Evolutionary conservation across 805 yeast genomes (phyloP).

Genomic region (Starmerella vaccinii): DNA sequence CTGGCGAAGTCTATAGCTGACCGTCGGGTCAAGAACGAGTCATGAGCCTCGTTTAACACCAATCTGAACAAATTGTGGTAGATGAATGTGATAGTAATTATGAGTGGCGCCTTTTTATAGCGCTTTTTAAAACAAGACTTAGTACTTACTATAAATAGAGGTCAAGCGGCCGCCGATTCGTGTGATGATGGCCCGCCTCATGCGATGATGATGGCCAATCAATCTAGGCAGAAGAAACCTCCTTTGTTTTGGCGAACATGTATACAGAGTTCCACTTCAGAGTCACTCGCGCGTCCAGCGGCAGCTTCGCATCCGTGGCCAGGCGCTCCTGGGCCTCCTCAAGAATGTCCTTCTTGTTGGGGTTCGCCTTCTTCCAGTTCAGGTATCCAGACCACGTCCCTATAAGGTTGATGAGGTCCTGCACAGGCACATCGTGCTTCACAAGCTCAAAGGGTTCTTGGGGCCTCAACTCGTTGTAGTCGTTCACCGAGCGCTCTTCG

Average conservation of each 20-base stretch:
- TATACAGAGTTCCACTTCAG: slow-evolving; percentile 41
- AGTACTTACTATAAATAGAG: too few relatives aligned
- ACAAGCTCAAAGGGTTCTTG: slow-evolving; percentile 22
- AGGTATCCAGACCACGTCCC: slow-evolving; percentile 64
- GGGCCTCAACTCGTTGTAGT: slow-evolving; percentile 22
- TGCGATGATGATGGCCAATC: too few relatives aligned
- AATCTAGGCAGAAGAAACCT: background rate
- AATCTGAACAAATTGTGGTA: too few relatives aligned
- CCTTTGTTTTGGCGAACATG: slow-evolving; percentile 11
- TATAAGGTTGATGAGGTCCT: slow-evolving; percentile 43
- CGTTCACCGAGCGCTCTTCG: slow-evolving; percentile 27
- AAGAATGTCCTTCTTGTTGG: slow-evolving; percentile 37
- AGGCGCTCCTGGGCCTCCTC: slow-evolving; percentile 41
- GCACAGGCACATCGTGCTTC: slow-evolving; percentile 31
- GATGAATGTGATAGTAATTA: too few relatives aligned
- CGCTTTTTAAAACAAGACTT: too few relatives aligned
- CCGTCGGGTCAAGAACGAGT: slow-evolving; percentile 4
- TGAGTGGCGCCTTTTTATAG: too few relatives aligned
- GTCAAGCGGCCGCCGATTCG: too few relatives aligned
- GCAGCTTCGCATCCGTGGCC: slow-evolving; percentile 39
- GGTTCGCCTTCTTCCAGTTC: slow-evolving; percentile 43
- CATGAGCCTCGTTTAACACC: too few relatives aligned
- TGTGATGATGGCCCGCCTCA: too few relatives aligned
- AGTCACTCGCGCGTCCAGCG: slow-evolving; percentile 37
- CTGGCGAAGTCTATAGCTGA: slow-evolving; percentile 29